phyloP scores from a whole-genome alignment of 1,284 basidiomycete genomes.

The Apiotrichum porosum region DNA sequence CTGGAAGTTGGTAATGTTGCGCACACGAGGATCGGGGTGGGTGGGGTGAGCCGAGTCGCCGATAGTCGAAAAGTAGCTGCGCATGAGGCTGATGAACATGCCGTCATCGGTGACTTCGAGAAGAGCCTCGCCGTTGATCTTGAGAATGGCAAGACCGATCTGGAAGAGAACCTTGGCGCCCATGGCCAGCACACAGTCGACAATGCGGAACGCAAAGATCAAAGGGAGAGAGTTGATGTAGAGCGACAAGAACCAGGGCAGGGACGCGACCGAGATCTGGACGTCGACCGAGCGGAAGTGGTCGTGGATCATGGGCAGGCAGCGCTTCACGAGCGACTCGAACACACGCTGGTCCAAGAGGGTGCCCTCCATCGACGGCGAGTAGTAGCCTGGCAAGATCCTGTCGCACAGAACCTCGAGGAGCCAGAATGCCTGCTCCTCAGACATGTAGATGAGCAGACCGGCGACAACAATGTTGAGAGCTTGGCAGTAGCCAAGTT shows the following conservation, averaged over 20 bases:
- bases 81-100: constrained; percentile 91
- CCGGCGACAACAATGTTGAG: constrained; percentile 72
- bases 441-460: constrained; percentile 81
- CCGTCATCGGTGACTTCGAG: constrained; percentile 97
- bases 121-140: constrained; percentile 93
- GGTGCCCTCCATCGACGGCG: constrained; percentile 99
- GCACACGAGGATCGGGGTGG: constrained; percentile 79
- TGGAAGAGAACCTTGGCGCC: constrained; percentile 98
- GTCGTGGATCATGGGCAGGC: constrained; percentile 86
- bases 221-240: constrained; percentile 99
- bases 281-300: constrained; percentile 90
- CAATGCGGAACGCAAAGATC: constrained; percentile 97
- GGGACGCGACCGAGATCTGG: constrained; percentile 90
- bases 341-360: constrained; percentile 97
- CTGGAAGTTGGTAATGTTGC: constrained; percentile 96
- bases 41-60: constrained; percentile 92
- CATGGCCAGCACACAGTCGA: constrained; percentile 99
- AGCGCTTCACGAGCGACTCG: constrained; percentile 87
- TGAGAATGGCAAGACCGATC: constrained; percentile 73
- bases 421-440: constrained; percentile 98
- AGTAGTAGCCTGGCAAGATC: constrained; percentile 94
- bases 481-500: constrained; percentile 71
- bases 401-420: constrained; percentile 93
- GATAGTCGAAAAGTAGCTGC: constrained; percentile 87
- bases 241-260: constrained; percentile 97